Conservation (phyloP, 495 filamentous ascomycete genomes). For the Penicillium paxilli region DNA sequence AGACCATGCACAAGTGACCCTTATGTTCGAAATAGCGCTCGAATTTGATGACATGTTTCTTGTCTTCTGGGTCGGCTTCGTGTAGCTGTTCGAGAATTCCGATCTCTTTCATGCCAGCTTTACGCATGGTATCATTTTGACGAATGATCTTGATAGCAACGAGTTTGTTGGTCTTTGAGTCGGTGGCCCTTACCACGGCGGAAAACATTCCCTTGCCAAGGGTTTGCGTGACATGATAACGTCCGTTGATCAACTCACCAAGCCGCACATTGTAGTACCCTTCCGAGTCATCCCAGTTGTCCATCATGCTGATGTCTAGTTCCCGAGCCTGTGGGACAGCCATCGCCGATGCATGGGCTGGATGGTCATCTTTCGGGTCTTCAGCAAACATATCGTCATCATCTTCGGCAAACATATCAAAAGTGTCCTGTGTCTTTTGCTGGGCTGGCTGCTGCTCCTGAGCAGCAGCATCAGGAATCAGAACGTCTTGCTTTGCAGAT, state of each 20-base stretch:
- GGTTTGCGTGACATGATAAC: constrained; percentile 82
- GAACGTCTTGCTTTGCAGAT: constrained; percentile 54
- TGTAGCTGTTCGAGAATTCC: constrained; percentile 83
- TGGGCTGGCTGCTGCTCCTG: constrained; percentile 33
- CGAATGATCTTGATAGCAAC: constrained; percentile 94
- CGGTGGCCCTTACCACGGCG: constrained; percentile 86
- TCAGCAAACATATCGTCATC: constrained; percentile 87
- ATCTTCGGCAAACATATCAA: constrained; percentile 96
- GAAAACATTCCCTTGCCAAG: constrained; percentile 98
- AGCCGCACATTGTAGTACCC: constrained; percentile 93
- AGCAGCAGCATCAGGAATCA: constrained; percentile 47
- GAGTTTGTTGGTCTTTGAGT: constrained; percentile 66
- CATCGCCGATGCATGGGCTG: constrained; percentile 45
- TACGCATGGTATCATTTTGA: constrained; percentile 89
- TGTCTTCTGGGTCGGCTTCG: constrained; percentile 81
- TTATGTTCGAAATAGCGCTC: constrained; percentile 91
- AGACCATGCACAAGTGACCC: constrained; percentile 91
- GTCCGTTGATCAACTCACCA: constrained; percentile 82
- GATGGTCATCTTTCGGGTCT: constrained; percentile 46
- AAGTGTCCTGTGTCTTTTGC: constrained; percentile 56
- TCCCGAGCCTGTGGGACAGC: constrained; percentile 60
- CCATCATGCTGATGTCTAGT: constrained; percentile 78
- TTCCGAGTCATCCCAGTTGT: constrained; percentile 91
- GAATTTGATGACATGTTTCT: constrained; percentile 88
- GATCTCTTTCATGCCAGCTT: constrained; percentile 93